A percentile compares a stretch with the other conserved stretches of the same genome.
Conservation (phyloP, 352 stramenopile genomes). For the Phytophthora idaei region DNA sequence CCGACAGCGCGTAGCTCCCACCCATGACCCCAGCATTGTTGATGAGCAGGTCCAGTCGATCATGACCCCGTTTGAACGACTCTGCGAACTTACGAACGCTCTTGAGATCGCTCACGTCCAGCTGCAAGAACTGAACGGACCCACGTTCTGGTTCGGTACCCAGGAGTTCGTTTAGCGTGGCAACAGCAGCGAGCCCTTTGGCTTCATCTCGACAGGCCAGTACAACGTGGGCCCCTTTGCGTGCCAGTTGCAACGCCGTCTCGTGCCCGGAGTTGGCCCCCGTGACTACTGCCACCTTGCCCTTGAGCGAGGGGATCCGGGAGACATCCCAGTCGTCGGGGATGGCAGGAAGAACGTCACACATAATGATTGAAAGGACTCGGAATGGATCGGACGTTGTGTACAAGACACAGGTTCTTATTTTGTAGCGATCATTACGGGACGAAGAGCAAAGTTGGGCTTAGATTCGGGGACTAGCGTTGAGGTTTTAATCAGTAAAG, state of each 20-base stretch:
- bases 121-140: conserved; percentile 48
- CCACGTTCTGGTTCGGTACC: conserved; percentile 1
- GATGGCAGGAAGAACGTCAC: neutral
- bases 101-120: conserved; percentile 47
- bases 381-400: neutral
- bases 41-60: conserved; percentile 58
- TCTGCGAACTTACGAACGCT: conserved; percentile 43
- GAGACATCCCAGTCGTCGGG: conserved; percentile 22
- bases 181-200: conserved; percentile 23
- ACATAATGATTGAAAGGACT: neutral
- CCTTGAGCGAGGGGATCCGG: conserved; percentile 31
- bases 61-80: conserved; percentile 30
- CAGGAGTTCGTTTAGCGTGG: conserved; percentile 27
- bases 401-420: conserved; percentile 1
- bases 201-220: conserved; percentile 36
- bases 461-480: too few species aligned
- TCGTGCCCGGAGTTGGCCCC: conserved; percentile 41
- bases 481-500: too few species aligned
- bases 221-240: conserved; percentile 37
- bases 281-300: conserved; percentile 45
- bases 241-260: conserved; percentile 34
- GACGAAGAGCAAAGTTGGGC: neutral
- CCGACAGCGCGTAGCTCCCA: conserved; percentile 34
- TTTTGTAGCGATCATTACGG: conserved; percentile 9
- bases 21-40: conserved; percentile 75